Evolutionary conservation across 2,329 filamentous ascomycete genomes (phyloP).

Genomic region (Penicillium sp.): DNA sequence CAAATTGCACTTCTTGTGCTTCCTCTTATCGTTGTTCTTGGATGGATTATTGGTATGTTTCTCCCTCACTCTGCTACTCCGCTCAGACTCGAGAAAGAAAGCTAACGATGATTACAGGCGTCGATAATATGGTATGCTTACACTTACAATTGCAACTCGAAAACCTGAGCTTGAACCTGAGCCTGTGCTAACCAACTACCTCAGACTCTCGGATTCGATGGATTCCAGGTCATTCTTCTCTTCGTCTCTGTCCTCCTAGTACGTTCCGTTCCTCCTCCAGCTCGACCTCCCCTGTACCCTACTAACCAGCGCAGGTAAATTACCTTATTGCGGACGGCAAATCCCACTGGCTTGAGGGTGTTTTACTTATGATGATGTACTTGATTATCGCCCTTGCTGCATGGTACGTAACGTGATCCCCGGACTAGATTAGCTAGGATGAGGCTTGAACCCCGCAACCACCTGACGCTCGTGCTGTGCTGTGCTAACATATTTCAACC

Average conservation of each 20-base stretch:
- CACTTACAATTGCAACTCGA: background rate
- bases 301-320: slow-evolving; percentile 53
- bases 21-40: slow-evolving; percentile 64
- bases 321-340: slow-evolving; percentile 67
- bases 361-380: slow-evolving; percentile 64
- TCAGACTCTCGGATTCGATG: slow-evolving; percentile 76
- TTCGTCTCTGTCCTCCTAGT: slow-evolving; percentile 59
- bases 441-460: too few relatives aligned
- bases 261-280: slow-evolving; percentile 13
- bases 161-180: background rate
- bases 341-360: slow-evolving; percentile 64
- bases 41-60: slow-evolving; percentile 58
- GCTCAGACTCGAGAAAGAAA: background rate
- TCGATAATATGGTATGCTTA: slow-evolving; percentile 58
- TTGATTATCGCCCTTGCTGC: slow-evolving; percentile 65
- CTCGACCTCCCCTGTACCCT: background rate
- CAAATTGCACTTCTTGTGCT: slow-evolving; percentile 68
- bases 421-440: too few relatives aligned
- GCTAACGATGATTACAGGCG: slow-evolving; percentile 34
- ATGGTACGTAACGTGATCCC: too few relatives aligned
- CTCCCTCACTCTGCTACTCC: background rate
- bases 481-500: background rate
- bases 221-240: slow-evolving; percentile 76
- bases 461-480: background rate
- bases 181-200: slow-evolving; percentile 17